These are phyloP conservation scores for Dryadomyces sulphureus DNA, from an alignment of 2,329 filamentous ascomycete genomes.

Conservation along the genomic window DNA sequence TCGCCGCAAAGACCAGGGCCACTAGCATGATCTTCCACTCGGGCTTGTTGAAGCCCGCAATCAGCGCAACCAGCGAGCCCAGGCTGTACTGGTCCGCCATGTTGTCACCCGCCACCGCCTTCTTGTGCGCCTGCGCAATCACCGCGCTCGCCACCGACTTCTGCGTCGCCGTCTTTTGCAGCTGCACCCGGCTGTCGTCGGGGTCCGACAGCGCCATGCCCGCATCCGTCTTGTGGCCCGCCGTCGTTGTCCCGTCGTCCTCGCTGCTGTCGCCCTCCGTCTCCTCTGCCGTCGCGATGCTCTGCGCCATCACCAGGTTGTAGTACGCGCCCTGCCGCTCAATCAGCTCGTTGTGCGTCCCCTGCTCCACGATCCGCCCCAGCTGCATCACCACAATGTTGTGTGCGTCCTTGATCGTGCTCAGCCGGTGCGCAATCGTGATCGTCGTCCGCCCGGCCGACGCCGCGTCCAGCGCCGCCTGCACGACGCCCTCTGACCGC, in stretches of 20 bases:
- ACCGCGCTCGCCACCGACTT: constrained; percentile 60
- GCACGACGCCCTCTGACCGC: constrained; percentile 86
- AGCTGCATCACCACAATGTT: constrained; percentile 89
- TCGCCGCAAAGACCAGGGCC: constrained; percentile 58
- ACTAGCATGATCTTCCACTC: constrained; percentile 60
- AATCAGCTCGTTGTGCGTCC: constrained; percentile 69
- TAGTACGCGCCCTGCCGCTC: constrained; percentile 59
- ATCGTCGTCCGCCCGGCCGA: constrained; percentile 83
- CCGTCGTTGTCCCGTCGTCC: constrained; percentile 29
- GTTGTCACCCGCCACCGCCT: constrained; percentile 13
- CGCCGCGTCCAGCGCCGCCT: constrained; percentile 79
- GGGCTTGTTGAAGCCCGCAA: constrained; percentile 61
- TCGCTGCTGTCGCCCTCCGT: constrained; percentile 31
- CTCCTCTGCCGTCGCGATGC: constrained; percentile 43
- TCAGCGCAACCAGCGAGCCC: constrained; percentile 64
- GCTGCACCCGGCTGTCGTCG: constrained; percentile 45
- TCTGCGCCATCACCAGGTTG: constrained; percentile 77
- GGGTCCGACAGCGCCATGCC: constrained; percentile 26
- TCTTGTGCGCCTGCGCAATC: constrained; percentile 22
- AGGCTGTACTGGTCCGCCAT: constrained; percentile 43
- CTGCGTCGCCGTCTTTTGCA: constrained; percentile 38
- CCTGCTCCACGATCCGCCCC: constrained; percentile 83
- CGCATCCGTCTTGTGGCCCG: constrained; percentile 11
- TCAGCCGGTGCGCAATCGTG: constrained; percentile 87
- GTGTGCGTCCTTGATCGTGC: constrained; percentile 84